phyloP scores from a whole-genome alignment of 1,139 yeast species.

The Pichia sp. region DNA sequence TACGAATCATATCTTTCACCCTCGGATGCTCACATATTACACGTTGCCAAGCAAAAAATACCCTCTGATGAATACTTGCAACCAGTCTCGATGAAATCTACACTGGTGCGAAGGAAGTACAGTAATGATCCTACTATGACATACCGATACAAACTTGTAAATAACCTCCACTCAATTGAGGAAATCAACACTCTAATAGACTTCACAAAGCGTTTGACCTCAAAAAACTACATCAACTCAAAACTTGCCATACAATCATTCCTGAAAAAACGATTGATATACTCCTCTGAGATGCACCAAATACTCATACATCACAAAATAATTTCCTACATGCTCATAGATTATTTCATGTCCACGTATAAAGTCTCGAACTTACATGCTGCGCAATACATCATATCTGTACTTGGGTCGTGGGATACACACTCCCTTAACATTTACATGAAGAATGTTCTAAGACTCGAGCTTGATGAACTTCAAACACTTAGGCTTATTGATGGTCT shows the following conservation, averaged over 20 bases:
- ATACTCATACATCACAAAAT: conserved; percentile 1
- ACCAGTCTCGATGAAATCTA: too few relatives aligned
- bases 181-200: not conserved
- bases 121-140: conserved; percentile 1
- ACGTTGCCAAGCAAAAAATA: too few relatives aligned
- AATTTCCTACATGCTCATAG: conserved; percentile 1
- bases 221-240: conserved; percentile 4
- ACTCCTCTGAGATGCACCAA: not conserved
- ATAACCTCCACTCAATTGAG: conserved; percentile 2
- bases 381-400: not conserved
- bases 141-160: conserved; percentile 5
- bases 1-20: too few relatives aligned
- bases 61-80: too few relatives aligned
- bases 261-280: conserved; percentile 4
- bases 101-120: too few relatives aligned
- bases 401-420: conserved; percentile 5
- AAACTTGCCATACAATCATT: conserved; percentile 7
- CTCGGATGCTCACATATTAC: too few relatives aligned
- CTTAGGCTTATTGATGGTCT: too few relatives aligned
- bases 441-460: conserved; percentile 1
- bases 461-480: too few relatives aligned
- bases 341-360: conserved; percentile 4
- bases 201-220: conserved; percentile 4
- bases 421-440: conserved; percentile 5
- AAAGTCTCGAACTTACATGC: not conserved